Conservation (phyloP, 148 eudicot genomes). For the Chenopodium berlandieri region DNA sequence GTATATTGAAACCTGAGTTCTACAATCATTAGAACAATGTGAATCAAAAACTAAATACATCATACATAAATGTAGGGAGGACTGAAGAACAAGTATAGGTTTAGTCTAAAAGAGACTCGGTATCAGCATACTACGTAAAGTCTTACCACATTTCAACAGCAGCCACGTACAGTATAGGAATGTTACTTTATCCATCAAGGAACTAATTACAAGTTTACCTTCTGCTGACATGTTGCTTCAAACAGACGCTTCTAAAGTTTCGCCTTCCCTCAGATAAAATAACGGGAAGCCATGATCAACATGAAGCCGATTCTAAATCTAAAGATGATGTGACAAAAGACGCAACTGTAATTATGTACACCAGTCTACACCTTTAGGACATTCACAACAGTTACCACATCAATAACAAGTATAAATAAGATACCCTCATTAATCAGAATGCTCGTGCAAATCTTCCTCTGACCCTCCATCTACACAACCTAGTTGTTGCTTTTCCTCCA, state of each 20-base stretch:
- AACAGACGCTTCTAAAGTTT: slow-evolving; percentile 2
- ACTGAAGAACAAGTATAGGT: too few species aligned
- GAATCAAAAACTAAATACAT: too few species aligned
- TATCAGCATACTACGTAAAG: background rate
- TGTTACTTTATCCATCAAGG: background rate
- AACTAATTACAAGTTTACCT: slow-evolving; percentile 11
- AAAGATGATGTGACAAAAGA: slow-evolving; percentile 8
- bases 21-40: too few species aligned
- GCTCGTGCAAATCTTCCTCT: slow-evolving; percentile 6
- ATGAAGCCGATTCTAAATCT: background rate
- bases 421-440: slow-evolving; percentile 21
- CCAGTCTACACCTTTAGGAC: slow-evolving; percentile 11
- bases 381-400: background rate
- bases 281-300: slow-evolving; percentile 22
- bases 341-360: slow-evolving; percentile 21
- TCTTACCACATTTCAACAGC: background rate
- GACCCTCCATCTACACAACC: background rate
- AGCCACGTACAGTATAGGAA: background rate
- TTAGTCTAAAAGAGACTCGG: background rate
- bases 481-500: slow-evolving; percentile 11
- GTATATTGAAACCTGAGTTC: too few species aligned
- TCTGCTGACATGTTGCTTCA: slow-evolving; percentile 3
- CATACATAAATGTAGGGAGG: background rate
- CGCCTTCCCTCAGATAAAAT: slow-evolving; percentile 23
- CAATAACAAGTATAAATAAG: background rate